These are phyloP conservation scores for Trichosporon asahii DNA, from an alignment of 1,284 basidiomycete species.

Conservation along the genomic window DNA sequence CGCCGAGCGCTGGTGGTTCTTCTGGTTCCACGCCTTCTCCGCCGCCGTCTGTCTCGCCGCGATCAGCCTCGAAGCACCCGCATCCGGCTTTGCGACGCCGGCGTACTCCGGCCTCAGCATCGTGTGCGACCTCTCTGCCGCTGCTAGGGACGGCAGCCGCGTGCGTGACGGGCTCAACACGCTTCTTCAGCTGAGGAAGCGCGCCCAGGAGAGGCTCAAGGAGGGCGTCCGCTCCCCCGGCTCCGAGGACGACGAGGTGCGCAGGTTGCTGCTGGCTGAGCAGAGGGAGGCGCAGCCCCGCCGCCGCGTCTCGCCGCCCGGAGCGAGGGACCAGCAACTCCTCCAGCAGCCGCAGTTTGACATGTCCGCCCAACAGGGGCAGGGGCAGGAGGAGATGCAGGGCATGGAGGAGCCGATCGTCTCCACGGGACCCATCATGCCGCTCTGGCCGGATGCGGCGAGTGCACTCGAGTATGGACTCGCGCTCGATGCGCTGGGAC, in stretches of 20 bases:
- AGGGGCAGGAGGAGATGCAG: neutral
- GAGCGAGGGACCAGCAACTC: neutral
- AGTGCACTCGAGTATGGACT: conserved; percentile 12
- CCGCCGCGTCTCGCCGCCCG: neutral
- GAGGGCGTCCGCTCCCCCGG: neutral
- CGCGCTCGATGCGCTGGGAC: neutral
- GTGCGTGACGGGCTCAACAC: conserved; percentile 47
- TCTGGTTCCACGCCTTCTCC: conserved; percentile 50
- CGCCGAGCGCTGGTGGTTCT: conserved; percentile 49
- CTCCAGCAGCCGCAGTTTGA: neutral
- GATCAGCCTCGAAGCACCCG: conserved; percentile 46
- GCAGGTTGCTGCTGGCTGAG: conserved; percentile 17
- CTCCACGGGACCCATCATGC: conserved; percentile 13
- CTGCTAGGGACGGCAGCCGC: conserved; percentile 43
- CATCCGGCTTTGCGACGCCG: conserved; percentile 46
- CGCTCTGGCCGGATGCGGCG: conserved; percentile 20
- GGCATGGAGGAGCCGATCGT: conserved; percentile 7
- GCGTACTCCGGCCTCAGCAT: conserved; percentile 44
- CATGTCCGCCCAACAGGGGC: neutral
- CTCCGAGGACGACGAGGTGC: conserved; percentile 16
- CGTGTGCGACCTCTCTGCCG: conserved; percentile 46
- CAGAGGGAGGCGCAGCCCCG: neutral
- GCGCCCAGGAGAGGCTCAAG: conserved; percentile 37
- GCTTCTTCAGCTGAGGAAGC: conserved; percentile 39
- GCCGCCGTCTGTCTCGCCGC: conserved; percentile 49